Evolutionary conservation across 148 eudicot species (phyloP).

Genomic region (Camellia sinensis): DNA sequence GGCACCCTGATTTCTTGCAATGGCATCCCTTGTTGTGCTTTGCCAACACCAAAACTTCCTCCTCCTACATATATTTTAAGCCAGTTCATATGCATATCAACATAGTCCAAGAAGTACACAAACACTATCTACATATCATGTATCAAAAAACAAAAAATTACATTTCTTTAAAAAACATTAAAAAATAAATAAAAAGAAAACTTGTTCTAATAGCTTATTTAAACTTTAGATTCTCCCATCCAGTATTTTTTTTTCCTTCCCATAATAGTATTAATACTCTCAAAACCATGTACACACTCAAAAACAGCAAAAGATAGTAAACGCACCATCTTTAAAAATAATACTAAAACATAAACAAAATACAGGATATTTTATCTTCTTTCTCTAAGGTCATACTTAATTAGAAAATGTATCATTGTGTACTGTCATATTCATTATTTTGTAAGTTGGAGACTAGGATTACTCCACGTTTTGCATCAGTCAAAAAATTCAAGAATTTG

Average conservation of each 20-base stretch:
- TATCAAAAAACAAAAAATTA: not conserved
- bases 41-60: slow-evolving; percentile 59
- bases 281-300: not conserved
- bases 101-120: not conserved
- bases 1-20: slow-evolving; percentile 98
- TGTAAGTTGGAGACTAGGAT: not conserved
- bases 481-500: not conserved
- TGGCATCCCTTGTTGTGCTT: slow-evolving; percentile 99
- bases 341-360: not conserved
- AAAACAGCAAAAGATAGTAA: slow-evolving; percentile 9
- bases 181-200: not conserved
- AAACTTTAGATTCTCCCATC: not conserved
- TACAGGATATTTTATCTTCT: not conserved
- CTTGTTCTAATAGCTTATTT: slow-evolving; percentile 2
- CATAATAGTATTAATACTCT: not conserved
- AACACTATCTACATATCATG: not conserved
- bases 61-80: slow-evolving; percentile 33
- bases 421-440: not conserved
- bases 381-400: not conserved
- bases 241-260: not conserved
- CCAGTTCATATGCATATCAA: not conserved
- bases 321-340: not conserved
- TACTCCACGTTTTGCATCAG: not conserved
- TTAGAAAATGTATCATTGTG: not conserved
- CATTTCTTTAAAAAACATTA: not conserved